phyloP scores from a whole-genome alignment of 305 asterid species.

The Nicotiana rustica region DNA sequence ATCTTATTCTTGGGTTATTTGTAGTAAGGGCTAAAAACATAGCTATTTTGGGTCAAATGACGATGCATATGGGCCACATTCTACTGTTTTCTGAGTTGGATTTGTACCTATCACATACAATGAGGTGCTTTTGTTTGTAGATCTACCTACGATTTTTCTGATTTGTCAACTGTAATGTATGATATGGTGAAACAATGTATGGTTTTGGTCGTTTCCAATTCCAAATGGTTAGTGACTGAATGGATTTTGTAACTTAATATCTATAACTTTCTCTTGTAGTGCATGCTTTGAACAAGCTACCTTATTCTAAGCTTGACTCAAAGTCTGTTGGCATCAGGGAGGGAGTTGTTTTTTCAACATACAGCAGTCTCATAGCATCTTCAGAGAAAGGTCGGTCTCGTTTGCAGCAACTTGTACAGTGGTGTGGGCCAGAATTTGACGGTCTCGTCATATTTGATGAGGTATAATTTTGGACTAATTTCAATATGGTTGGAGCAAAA shows the following conservation, averaged over 20 bases:
- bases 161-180: slow-evolving; percentile 19
- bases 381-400: slow-evolving; percentile 96
- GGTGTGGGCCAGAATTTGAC: slow-evolving; percentile 87
- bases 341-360: slow-evolving; percentile 95
- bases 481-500: background rate
- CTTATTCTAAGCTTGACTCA: slow-evolving; percentile 98
- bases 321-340: slow-evolving; percentile 82
- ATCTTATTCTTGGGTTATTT: slow-evolving; percentile 16
- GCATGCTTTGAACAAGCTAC: slow-evolving; percentile 97
- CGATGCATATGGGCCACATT: slow-evolving; percentile 21
- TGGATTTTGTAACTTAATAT: slow-evolving; percentile 23
- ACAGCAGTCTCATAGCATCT: slow-evolving; percentile 98
- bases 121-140: slow-evolving; percentile 1
- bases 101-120: background rate
- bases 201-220: background rate
- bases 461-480: slow-evolving; percentile 50
- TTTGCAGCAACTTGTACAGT: slow-evolving; percentile 90
- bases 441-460: slow-evolving; percentile 94
- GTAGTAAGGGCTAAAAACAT: slow-evolving; percentile 16
- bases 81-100: slow-evolving; percentile 19
- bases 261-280: slow-evolving; percentile 60
- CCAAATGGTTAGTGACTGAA: slow-evolving; percentile 29
- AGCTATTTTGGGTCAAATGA: slow-evolving; percentile 27
- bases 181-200: background rate
- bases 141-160: background rate